Evolutionary conservation across 31 red algal species (phyloP).

Genomic region (Odonthalia washingtoniensis): DNA sequence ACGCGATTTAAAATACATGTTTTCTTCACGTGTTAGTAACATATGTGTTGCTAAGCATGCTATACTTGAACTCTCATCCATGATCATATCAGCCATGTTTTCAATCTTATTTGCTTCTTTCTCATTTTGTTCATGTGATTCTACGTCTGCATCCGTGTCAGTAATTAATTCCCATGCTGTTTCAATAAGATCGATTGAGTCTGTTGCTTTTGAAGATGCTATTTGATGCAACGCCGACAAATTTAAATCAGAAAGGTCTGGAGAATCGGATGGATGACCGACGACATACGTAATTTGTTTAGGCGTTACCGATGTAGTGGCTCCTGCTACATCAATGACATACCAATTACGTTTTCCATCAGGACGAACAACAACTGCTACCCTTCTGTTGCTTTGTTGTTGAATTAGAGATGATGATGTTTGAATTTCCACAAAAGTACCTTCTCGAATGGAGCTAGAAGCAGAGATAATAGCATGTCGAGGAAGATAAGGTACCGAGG

Average conservation of each 20-base stretch:
- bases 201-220: slow-evolving; percentile 3
- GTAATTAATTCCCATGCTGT: slow-evolving; percentile 54
- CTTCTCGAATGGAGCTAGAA: no score
- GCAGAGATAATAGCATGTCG: no score
- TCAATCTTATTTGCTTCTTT: slow-evolving; percentile 8
- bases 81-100: slow-evolving; percentile 41
- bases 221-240: not conserved
- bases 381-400: no score
- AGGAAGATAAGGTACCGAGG: no score
- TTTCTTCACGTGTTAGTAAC: slow-evolving; percentile 49
- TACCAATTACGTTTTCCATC: slow-evolving; percentile 83
- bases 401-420: not conserved
- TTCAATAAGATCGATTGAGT: slow-evolving; percentile 44
- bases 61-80: slow-evolving; percentile 22
- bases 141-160: slow-evolving; percentile 27
- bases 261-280: not conserved
- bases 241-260: not conserved
- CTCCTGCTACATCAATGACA: slow-evolving; percentile 47
- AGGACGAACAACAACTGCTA: slow-evolving; percentile 1
- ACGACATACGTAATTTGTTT: slow-evolving; percentile 69
- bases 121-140: no score
- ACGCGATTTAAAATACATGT: slow-evolving; percentile 55
- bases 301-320: slow-evolving; percentile 40
- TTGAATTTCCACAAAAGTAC: not conserved
- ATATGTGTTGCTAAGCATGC: slow-evolving; percentile 57